Evolutionary conservation across 2,329 filamentous ascomycete genomes (phyloP).

Genomic region (Fonsecaea erecta): DNA sequence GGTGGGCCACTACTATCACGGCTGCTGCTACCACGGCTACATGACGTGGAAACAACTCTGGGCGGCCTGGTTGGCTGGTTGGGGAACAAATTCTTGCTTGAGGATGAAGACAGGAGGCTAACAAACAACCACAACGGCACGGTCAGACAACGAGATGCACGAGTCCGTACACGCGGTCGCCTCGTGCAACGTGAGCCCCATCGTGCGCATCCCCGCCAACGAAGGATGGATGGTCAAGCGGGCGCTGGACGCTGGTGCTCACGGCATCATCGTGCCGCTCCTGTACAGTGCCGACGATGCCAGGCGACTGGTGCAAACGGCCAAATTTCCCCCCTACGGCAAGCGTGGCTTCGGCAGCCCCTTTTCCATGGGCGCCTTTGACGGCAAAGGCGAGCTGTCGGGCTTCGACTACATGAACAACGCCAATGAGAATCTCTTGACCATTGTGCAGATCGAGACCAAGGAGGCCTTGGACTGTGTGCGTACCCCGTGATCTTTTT

Average conservation of each 20-base stretch:
- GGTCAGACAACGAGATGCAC: constrained; percentile 54
- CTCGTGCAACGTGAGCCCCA: constrained; percentile 48
- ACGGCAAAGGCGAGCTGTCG: constrained; percentile 44
- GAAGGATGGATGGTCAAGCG: constrained; percentile 67
- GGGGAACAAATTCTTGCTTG: too few species aligned
- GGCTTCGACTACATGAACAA: constrained; percentile 57
- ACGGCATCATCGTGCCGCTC: constrained; percentile 62
- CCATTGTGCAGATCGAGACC: constrained; percentile 54
- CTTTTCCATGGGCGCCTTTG: constrained; percentile 55
- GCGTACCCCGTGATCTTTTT: too few species aligned
- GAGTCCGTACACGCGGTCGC: constrained; percentile 57
- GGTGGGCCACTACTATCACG: too few species aligned
- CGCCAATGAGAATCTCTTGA: constrained; percentile 59
- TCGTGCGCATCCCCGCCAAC: constrained; percentile 58
- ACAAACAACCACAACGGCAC: background rate
- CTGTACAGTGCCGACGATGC: constrained; percentile 60
- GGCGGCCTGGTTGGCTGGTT: too few species aligned
- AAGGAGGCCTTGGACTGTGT: constrained; percentile 48
- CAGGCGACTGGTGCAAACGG: constrained; percentile 54
- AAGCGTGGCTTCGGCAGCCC: constrained; percentile 62
- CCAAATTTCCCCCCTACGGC: constrained; percentile 62
- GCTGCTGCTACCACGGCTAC: too few species aligned
- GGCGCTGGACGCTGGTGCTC: constrained; percentile 64
- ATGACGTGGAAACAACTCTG: too few species aligned
- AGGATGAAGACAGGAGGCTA: too few species aligned